Base-by-base conservation (phyloP, 2,329 filamentous ascomycete species). In the Penicillium frequentans region DNA sequence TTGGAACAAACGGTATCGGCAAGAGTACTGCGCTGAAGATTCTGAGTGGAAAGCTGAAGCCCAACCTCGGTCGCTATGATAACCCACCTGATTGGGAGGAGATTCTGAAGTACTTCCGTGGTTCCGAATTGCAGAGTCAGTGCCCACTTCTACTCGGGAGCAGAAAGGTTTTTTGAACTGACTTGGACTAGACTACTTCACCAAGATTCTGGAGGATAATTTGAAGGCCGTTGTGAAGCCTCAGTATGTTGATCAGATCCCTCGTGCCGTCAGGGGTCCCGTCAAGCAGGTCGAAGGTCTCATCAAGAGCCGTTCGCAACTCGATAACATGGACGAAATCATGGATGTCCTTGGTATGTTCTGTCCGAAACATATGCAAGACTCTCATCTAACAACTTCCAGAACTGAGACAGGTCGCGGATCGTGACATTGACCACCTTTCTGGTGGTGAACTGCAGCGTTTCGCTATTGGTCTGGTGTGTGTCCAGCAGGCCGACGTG, bases 11-110 rank as follows among this genome's bases (percentile, higher is more conserved):
- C 86, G 95, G 96, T 91, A 99, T 98, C 70, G 95, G 95, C 79
- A 99, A 99, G 86, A 97, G 92, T 81, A 99, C 95, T n/a, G 96
- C 95, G 9, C 82, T 99, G 76, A 99, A 99, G 84, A 97, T 99
- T 75, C 87, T 99, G 70, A 96, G 91, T 71, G 95, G 95, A 73
- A 99, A 98, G 81, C 84, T 99, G 71, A 99, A 99, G 86, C 95
- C 95, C 58, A 99, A 99, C 77, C 78, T 99, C 78, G 95, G 96
- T 65, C 86, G 90, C 73, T 96, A 90, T 75, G 93, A 98, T 66
- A 96, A 98, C 78, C 93, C 95, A 9, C 96, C 95, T 14, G 95
- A 99, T 76, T 99, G 96, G 95, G 93, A 98, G 80, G 95, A 98
- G 79, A 96, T 99, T 59, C 86, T 99, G 79, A 96, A 95, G 81